A percentile compares a stretch with the other conserved stretches of the same genome.
phyloP scores from a whole-genome alignment of 495 filamentous ascomycete species.

The Tuber aestivum region DNA sequence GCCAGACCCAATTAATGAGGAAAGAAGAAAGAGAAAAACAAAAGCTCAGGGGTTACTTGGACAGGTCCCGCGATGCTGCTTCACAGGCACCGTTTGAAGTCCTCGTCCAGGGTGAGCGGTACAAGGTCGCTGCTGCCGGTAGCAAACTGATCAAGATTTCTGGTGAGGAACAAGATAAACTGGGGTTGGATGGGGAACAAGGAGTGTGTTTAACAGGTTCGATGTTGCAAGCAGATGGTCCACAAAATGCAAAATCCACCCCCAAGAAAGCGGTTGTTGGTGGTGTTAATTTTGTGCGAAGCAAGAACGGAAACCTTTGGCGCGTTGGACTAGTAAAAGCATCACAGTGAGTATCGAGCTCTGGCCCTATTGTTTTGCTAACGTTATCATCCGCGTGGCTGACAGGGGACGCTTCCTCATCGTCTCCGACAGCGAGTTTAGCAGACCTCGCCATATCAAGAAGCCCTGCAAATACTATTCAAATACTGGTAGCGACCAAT shows the following conservation, averaged over 20 bases:
- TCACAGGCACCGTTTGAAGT: slow-evolving; percentile 57
- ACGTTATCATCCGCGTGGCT: slow-evolving; percentile 36
- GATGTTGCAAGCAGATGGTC: slow-evolving; percentile 50
- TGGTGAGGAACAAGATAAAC: slow-evolving; percentile 52
- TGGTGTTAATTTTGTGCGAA: slow-evolving; percentile 80
- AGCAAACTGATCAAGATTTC: slow-evolving; percentile 74
- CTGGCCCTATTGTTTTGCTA: slow-evolving; percentile 15
- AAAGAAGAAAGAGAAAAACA: slow-evolving; percentile 61
- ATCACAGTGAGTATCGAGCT: slow-evolving; percentile 54
- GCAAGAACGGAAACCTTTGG: slow-evolving; percentile 85
- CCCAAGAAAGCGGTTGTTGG: slow-evolving; percentile 72
- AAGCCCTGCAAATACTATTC: slow-evolving; percentile 85
- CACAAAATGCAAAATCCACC: slow-evolving; percentile 60
- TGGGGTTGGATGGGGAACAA: slow-evolving; percentile 20
- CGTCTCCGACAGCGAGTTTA: slow-evolving; percentile 20
- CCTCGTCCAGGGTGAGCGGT: slow-evolving; percentile 67
- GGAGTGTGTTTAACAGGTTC: slow-evolving; percentile 27
- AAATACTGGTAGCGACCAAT: slow-evolving; percentile 71
- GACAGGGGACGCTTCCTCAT: slow-evolving; percentile 12
- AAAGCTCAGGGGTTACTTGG: slow-evolving; percentile 50
- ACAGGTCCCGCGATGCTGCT: slow-evolving; percentile 36
- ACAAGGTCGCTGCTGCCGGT: slow-evolving; percentile 67
- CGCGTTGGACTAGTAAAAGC: slow-evolving; percentile 64
- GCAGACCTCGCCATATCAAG: slow-evolving; percentile 50
- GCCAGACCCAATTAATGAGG: slow-evolving; percentile 55